These are phyloP conservation scores for Prunus kanzakura DNA, from an alignment of 306 rosid species.

Conservation along the genomic window DNA sequence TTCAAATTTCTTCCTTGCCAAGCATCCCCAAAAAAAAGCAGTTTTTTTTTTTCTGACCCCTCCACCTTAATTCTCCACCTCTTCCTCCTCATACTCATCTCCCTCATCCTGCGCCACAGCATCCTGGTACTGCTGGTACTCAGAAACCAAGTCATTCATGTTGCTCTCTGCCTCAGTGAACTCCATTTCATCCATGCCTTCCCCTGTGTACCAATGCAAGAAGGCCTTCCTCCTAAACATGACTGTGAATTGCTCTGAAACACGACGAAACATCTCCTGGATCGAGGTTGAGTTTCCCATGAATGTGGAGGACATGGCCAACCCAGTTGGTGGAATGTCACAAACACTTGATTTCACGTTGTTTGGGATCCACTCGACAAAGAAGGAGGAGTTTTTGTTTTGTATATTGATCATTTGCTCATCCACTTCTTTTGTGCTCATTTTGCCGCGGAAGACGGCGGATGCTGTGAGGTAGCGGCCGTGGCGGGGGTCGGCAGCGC, in stretches of 20 bases:
- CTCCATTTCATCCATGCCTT: conserved; percentile 95
- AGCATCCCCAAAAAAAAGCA: background rate
- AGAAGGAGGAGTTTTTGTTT: conserved; percentile 83
- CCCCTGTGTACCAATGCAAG: conserved; percentile 89
- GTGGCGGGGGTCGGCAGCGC: conserved; percentile 87
- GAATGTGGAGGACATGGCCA: conserved; percentile 78
- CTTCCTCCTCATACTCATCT: conserved; percentile 34
- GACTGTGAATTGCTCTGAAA: conserved; percentile 82
- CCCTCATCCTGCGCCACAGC: conserved; percentile 53
- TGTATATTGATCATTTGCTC: conserved; percentile 84
- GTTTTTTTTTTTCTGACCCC: background rate
- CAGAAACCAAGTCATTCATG: conserved; percentile 89
- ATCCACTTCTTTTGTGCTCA: conserved; percentile 91
- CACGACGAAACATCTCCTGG: conserved; percentile 87
- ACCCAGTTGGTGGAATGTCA: conserved; percentile 76
- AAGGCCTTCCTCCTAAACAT: conserved; percentile 93
- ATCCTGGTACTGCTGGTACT: conserved; percentile 87
- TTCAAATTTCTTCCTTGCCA: background rate
- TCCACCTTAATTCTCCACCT: conserved; percentile 18
- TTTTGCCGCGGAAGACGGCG: conserved; percentile 82
- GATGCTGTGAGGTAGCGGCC: conserved; percentile 85
- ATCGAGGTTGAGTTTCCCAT: conserved; percentile 90
- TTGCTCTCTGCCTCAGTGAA: conserved; percentile 88
- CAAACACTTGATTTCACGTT: conserved; percentile 89
- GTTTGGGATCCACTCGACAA: conserved; percentile 91